Conservation (phyloP, 768 basidiomycete genomes). For the Candolleomyces efflorescens region DNA sequence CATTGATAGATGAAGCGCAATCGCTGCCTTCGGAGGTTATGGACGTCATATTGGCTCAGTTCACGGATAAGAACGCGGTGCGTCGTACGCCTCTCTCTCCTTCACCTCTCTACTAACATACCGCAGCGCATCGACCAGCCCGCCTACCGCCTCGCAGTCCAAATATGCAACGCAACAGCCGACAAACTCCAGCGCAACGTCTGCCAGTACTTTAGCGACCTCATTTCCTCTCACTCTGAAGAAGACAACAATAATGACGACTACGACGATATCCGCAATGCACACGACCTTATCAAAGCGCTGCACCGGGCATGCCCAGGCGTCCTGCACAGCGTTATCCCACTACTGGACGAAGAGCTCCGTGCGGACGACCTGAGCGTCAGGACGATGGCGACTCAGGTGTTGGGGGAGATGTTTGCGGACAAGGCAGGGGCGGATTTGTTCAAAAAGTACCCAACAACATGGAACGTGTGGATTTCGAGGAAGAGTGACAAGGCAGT, state of each 20-base stretch:
- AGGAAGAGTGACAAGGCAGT: constrained; percentile 74
- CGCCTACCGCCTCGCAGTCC: constrained; percentile 76
- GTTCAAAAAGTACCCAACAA: constrained; percentile 71
- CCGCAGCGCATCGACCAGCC: constrained; percentile 64
- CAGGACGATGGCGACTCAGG: constrained; percentile 78
- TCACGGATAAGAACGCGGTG: constrained; percentile 74
- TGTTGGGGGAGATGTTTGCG: constrained; percentile 87
- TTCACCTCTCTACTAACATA: constrained; percentile 2
- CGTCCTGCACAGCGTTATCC: constrained; percentile 85
- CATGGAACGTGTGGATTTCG: constrained; percentile 83
- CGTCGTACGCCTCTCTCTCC: constrained; percentile 21
- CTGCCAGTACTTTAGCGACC: constrained; percentile 90
- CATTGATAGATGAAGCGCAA: constrained; percentile 83
- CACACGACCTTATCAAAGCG: constrained; percentile 83
- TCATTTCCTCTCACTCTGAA: constrained; percentile 60
- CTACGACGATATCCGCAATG: constrained; percentile 62
- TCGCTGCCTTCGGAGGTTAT: constrained; percentile 75
- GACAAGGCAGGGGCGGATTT: constrained; percentile 73
- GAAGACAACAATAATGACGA: constrained; percentile 67
- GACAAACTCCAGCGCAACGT: constrained; percentile 89
- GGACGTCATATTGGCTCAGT: constrained; percentile 81
- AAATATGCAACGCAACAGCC: constrained; percentile 78
- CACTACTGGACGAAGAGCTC: constrained; percentile 89
- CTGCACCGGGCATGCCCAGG: constrained; percentile 77
- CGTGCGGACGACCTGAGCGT: constrained; percentile 68